Percentiles rank a stretch among this genome's conserved stretches.
Evolutionary conservation across 768 basidiomycete genomes (phyloP).

Genomic region (Phlebiopsis gigantea): DNA sequence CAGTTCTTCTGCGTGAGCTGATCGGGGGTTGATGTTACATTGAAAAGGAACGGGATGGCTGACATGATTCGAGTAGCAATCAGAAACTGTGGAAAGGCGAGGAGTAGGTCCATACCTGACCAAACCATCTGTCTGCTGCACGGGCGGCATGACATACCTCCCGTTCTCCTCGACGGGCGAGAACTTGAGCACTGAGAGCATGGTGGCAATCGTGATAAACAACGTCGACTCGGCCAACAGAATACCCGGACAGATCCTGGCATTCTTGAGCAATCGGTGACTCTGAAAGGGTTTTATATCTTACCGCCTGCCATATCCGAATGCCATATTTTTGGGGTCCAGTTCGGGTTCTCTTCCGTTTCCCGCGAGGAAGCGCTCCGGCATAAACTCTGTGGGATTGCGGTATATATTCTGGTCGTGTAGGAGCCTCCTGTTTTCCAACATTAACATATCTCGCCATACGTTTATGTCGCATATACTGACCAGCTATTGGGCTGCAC

Average conservation of each 20-base stretch:
- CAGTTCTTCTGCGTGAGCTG: background rate
- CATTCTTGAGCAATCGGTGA: background rate
- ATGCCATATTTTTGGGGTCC: slow-evolving; percentile 18
- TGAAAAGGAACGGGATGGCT: slow-evolving; percentile 22
- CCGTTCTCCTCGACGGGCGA: background rate
- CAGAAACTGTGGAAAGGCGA: background rate
- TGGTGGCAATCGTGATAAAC: slow-evolving; percentile 12
- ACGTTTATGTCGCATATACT: background rate
- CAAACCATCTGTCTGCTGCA: background rate
- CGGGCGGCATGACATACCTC: background rate
- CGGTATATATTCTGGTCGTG: slow-evolving; percentile 17
- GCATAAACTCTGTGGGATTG: slow-evolving; percentile 17
- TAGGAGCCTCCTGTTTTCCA: slow-evolving; percentile 16
- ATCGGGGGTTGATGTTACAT: slow-evolving; percentile 20
- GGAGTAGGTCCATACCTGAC: background rate
- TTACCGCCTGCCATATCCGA: slow-evolving; percentile 28
- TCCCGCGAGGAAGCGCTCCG: slow-evolving; percentile 20
- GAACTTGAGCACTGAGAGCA: slow-evolving; percentile 13
- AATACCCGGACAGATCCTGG: slow-evolving; percentile 14
- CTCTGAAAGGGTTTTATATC: background rate
- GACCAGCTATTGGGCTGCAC: slow-evolving; percentile 43
- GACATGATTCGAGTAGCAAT: background rate
- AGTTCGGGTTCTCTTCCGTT: slow-evolving; percentile 16
- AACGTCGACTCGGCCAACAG: slow-evolving; percentile 3
- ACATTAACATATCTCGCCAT: background rate